These are phyloP conservation scores for Pyricularia grisea DNA, from an alignment of 2,329 filamentous ascomycete species.

Conservation along the genomic window DNA sequence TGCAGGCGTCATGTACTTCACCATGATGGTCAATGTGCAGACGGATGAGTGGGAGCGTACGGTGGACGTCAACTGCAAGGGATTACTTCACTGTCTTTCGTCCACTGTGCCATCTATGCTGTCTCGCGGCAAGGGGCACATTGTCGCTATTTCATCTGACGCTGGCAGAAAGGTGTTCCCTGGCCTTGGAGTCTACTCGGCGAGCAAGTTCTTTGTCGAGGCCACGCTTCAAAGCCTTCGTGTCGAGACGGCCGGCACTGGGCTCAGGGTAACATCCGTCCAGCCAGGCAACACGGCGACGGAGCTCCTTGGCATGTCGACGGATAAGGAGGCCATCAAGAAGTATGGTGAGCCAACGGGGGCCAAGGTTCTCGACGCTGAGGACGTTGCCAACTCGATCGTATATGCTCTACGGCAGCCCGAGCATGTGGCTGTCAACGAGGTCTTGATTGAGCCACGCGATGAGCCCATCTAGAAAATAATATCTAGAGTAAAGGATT, in stretches of 20 bases:
- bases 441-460: conserved; percentile 68
- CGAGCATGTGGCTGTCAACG: conserved; percentile 68
- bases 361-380: conserved; percentile 63
- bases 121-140: conserved; percentile 13
- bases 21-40: conserved; percentile 71
- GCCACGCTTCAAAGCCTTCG: conserved; percentile 67
- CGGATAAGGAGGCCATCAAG: conserved; percentile 66
- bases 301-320: conserved; percentile 64
- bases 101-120: conserved; percentile 25
- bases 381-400: conserved; percentile 64
- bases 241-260: conserved; percentile 65
- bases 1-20: conserved; percentile 83
- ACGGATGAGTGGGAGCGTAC: conserved; percentile 72
- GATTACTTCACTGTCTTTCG: conserved; percentile 63
- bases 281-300: conserved; percentile 73
- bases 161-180: conserved; percentile 76
- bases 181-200: conserved; percentile 72
- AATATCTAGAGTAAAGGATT: not conserved
- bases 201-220: conserved; percentile 79
- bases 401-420: conserved; percentile 68
- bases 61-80: conserved; percentile 82
- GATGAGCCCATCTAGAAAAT: conserved; percentile 58
- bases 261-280: conserved; percentile 62
- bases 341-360: conserved; percentile 69
- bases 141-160: conserved; percentile 75